Evolutionary conservation across 148 eudicot genomes (phyloP), one percentile per base, ranked within the genome.

Genomic region (Camellia granthamiana): DNA sequence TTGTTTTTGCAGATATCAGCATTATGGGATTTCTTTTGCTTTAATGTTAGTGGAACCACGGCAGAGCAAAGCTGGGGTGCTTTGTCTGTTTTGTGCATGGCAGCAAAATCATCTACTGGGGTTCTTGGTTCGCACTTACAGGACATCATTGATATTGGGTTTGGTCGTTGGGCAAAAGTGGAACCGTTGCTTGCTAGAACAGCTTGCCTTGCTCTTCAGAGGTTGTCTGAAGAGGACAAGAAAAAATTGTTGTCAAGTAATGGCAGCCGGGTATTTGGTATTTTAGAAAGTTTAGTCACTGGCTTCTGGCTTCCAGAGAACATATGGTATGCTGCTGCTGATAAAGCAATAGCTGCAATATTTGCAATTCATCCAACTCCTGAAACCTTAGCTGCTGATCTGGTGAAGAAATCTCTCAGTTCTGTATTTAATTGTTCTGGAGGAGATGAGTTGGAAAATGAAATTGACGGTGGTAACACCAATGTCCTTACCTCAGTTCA

Each of bases 61-160:
- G 95, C 97, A 78, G 97, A 93, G 85, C 99, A 92, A 83, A 89
- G 97, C 74, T 95, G 99, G 69, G 97, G 97, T 80, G 99, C 99
- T 77, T 88, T 96, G 70, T 82, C 91, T 84, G 84, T 96, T 78
- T 86, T 96, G 60, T 93, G 97, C 84, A 96, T 96, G 99, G 97
- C 97, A 30, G 99, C 99, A 80, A 96, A 93, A 82, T 90, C 92
- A 66, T 90, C 97, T 47, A 83, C 87, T 73, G 83, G 80, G 65
- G 85, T 95, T 75, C 88, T 95, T 63, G 88, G 97, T 81, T 89
- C 97, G 87, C 99, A 95, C 83, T 66, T 93, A 84, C 97, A 90
- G 82, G 99, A 95, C 85, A 95, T 93, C 47, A 81, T 95, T 81
- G 99, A 95, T 81, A 95, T 95, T 78, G 99, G 99, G 72, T 93